These are phyloP conservation scores for Crepidotus variabilis DNA, from an alignment of 768 basidiomycete species.

Conservation along the genomic window DNA sequence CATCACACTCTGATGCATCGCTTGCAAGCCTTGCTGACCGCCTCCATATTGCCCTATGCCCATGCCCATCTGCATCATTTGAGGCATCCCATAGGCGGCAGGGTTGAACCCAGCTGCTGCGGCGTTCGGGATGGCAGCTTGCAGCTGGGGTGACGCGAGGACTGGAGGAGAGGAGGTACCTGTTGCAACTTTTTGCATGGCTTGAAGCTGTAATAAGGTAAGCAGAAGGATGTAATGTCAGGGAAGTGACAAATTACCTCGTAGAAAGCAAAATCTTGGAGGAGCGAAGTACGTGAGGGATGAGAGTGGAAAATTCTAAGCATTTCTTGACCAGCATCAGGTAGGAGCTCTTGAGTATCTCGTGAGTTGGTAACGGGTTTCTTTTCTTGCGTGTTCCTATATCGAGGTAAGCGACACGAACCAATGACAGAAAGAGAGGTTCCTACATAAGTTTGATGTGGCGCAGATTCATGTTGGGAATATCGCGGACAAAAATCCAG, in stretches of 20 bases:
- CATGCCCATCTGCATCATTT: constrained; percentile 52
- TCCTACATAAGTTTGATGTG: constrained; percentile 85
- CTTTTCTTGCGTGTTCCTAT: constrained; percentile 93
- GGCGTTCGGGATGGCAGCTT: constrained; percentile 21
- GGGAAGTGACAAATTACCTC: constrained; percentile 50
- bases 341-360: constrained; percentile 94
- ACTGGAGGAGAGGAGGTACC: constrained; percentile 34
- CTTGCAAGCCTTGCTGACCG: constrained; percentile 31
- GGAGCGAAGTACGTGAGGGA: constrained; percentile 85
- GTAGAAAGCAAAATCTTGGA: constrained; percentile 93
- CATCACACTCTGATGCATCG: constrained; percentile 87
- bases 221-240: not conserved
- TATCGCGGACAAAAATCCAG: constrained; percentile 97
- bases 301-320: constrained; percentile 93
- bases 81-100: constrained; percentile 49
- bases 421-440: constrained; percentile 1
- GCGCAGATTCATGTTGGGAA: constrained; percentile 83
- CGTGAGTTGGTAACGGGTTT: constrained; percentile 98
- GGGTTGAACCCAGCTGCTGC: constrained; percentile 38
- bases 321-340: constrained; percentile 97
- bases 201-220: constrained; percentile 56
- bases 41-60: constrained; percentile 47
- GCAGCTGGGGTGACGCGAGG: constrained; percentile 39
- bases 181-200: constrained; percentile 65
- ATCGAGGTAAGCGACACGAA: constrained; percentile 13